Evolutionary conservation across 148 eudicot species (phyloP), one percentile per base, ranked within the genome.

Genomic region (Rhododendron simsii): DNA sequence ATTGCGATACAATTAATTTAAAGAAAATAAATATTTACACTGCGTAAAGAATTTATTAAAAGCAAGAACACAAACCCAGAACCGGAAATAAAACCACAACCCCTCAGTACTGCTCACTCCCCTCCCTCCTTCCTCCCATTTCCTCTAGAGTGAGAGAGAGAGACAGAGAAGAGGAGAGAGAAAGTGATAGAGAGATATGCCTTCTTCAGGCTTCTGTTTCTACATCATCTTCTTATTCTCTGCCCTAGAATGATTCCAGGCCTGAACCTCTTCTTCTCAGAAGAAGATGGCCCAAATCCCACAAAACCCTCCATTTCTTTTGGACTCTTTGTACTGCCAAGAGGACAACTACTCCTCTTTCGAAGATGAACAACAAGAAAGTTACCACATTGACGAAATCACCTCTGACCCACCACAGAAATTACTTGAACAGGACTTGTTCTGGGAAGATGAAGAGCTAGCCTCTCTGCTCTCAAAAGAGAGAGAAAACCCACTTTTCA

Each of bases 381-480:
- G 50, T 18, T 81, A 39, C 82, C 81, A 35, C 85, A 85, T 30
- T 85, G 81, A 53, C 55, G 85, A 33, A 20, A n/a, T 26, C 67
- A 57, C 48, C 59, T 33, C 57, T 74, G 2, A 51, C 28, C 85
- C 80, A 55, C 67, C 78, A 20, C 23, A 71, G 18, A 28, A 91
- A 0, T 51, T 51, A 0, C 78, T 51, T 16, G 88, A 90, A 23
- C 91, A 92, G 37, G 93, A 91, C 73, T 81, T 92, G 67, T 84
- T 67, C 16, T 91, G 93, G 92, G 98, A 93, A 85, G 88, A 92
- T 7, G 93, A 92, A 18, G 95, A 94, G 86, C 86, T 92, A 47
- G 51, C 82, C 4, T 81, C 87, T 86, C 51, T 94, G 74, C 78
- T 85, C 90, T 86, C 76, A 5, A 83, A 69, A 69, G 78, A 83